phyloP scores from a whole-genome alignment of 2,329 filamentous ascomycete genomes.

The Emmonsiellopsis sp. region DNA sequence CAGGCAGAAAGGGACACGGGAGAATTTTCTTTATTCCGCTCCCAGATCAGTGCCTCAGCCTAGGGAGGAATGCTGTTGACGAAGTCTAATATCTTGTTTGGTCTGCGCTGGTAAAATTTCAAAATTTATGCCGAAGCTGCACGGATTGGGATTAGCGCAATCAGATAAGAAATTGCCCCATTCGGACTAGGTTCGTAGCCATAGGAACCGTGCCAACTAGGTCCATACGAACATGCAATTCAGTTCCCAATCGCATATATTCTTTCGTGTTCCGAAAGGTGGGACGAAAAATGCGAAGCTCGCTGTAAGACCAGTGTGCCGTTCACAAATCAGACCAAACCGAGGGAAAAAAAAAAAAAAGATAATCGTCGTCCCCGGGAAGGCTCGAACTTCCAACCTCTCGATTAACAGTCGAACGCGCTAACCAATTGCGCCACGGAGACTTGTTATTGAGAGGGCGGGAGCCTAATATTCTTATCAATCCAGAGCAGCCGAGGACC shows the following conservation, averaged over 20 bases:
- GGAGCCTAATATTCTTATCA: too few species aligned
- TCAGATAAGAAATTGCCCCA: not conserved
- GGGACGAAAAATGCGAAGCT: not conserved
- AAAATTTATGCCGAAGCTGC: not conserved
- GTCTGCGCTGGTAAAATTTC: not conserved
- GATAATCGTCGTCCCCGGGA: conserved; percentile 24
- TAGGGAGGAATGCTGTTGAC: not conserved
- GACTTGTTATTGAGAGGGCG: not conserved
- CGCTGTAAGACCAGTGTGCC: not conserved
- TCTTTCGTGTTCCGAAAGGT: too few species aligned
- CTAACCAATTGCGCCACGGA: conserved; percentile 9
- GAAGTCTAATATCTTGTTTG: not conserved
- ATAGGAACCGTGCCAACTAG: too few species aligned
- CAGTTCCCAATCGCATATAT: too few species aligned
- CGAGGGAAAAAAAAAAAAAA: not conserved
- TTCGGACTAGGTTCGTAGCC: too few species aligned
- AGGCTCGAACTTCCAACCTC: conserved; percentile 34
- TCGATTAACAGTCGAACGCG: conserved; percentile 10
- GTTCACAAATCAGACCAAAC: not conserved
- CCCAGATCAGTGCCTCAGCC: not conserved
- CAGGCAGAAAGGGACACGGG: not conserved
- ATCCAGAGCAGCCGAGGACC: too few species aligned
- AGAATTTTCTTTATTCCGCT: not conserved
- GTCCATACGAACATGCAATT: too few species aligned
- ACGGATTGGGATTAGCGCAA: not conserved